These are phyloP conservation scores for Haplographium delicatum DNA, from an alignment of 495 filamentous ascomycete genomes.

Conservation along the genomic window DNA sequence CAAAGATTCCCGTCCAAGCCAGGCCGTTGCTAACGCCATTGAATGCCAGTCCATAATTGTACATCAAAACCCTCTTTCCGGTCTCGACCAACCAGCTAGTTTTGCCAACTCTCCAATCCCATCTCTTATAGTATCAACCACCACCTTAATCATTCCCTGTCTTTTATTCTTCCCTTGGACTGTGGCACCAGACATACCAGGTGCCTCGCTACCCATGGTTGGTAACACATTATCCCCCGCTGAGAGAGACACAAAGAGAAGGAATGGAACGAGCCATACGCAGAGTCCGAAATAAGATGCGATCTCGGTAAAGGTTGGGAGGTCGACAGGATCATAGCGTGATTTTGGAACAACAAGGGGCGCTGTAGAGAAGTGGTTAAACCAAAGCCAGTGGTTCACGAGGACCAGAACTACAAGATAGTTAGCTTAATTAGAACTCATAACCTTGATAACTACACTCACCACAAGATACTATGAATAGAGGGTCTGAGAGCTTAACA, in stretches of 20 bases:
- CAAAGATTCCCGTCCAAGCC: not conserved
- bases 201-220: conserved; percentile 58
- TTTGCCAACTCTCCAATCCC: conserved; percentile 69
- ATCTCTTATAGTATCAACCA: conserved; percentile 71
- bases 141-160: conserved; percentile 84
- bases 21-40: conserved; percentile 5
- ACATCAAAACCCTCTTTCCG: conserved; percentile 24
- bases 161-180: conserved; percentile 51
- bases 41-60: not conserved
- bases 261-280: conserved; percentile 94
- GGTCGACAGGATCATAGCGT: conserved; percentile 44
- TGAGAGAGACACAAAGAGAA: conserved; percentile 86
- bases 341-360: conserved; percentile 29
- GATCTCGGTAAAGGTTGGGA: conserved; percentile 89
- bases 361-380: conserved; percentile 77
- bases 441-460: conserved; percentile 17
- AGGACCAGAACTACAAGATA: conserved; percentile 61
- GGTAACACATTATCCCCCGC: conserved; percentile 94
- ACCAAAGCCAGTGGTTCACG: conserved; percentile 95
- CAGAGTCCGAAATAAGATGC: conserved; percentile 94
- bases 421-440: not conserved
- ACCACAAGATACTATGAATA: conserved; percentile 84
- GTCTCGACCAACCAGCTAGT: conserved; percentile 50
- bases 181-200: conserved; percentile 31
- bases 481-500: conserved; percentile 81